Conservation (phyloP, 179 eudicot species). For the Spinacia oleracea region DNA sequence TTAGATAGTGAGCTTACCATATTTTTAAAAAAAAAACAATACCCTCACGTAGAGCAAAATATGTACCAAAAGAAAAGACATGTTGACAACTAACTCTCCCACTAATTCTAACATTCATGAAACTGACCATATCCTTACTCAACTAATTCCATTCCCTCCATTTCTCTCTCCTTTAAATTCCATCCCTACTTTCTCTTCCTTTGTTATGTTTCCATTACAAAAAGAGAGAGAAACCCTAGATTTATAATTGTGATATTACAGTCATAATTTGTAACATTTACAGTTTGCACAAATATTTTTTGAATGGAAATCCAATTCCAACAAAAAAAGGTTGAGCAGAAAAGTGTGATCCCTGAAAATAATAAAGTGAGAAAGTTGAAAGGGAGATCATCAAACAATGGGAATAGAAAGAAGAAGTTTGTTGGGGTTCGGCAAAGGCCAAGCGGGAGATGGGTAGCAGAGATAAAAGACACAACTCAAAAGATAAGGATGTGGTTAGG, state of each 20-base stretch:
- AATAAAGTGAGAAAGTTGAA: constrained; percentile 44
- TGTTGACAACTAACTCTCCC: constrained; percentile 41
- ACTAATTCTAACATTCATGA: constrained; percentile 23
- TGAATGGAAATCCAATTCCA: constrained; percentile 68
- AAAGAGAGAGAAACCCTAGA: not conserved
- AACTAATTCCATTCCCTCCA: constrained; percentile 4
- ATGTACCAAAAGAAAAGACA: constrained; percentile 33
- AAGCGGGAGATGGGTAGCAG: constrained; percentile 94
- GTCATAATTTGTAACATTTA: too few species aligned
- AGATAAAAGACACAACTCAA: constrained; percentile 87
- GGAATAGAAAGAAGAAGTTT: constrained; percentile 49
- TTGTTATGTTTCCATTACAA: not conserved
- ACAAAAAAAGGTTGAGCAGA: constrained; percentile 28
- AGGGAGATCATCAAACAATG: constrained; percentile 34
- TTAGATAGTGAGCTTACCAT: constrained; percentile 14
- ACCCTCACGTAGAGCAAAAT: constrained; percentile 6
- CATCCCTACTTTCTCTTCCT: not conserved
- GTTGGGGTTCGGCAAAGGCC: constrained; percentile 96
- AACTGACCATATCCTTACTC: not conserved
- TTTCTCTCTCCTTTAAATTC: constrained; percentile 10
- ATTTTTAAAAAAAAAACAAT: not conserved
- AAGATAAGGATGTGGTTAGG: constrained; percentile 97
- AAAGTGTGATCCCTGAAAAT: constrained; percentile 26
- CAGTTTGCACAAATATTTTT: too few species aligned
- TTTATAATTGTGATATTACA: not conserved